phyloP scores from a whole-genome alignment of 768 basidiomycete species.

The Termitomyces sp. region DNA sequence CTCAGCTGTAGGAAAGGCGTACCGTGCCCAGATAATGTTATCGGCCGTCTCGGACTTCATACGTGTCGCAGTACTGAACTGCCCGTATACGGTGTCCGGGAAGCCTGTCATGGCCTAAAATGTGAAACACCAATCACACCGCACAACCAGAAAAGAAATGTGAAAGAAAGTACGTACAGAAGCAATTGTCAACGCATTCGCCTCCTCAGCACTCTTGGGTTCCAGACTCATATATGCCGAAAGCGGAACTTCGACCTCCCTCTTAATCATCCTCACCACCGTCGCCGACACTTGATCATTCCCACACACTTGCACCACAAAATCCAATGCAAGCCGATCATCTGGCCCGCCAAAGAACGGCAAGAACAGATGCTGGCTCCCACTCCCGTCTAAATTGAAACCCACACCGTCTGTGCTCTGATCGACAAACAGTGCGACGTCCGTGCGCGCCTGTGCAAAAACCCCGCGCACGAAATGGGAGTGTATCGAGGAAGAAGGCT shows the following conservation, averaged over 20 bases:
- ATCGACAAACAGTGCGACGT: constrained; percentile 85
- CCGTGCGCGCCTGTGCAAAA: constrained; percentile 62
- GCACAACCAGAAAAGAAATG: not conserved
- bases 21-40: constrained; percentile 66
- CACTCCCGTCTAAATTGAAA: constrained; percentile 15
- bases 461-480: constrained; percentile 82
- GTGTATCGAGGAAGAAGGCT: constrained; percentile 51
- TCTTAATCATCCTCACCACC: constrained; percentile 59
- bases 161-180: constrained; percentile 33
- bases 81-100: constrained; percentile 69
- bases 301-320: constrained; percentile 79
- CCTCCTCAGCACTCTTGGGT: constrained; percentile 24
- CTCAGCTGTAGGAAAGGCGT: constrained; percentile 27
- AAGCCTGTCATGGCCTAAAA: constrained; percentile 33
- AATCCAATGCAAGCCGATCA: constrained; percentile 79
- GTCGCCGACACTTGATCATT: constrained; percentile 67
- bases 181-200: constrained; percentile 36
- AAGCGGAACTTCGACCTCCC: constrained; percentile 23
- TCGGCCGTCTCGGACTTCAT: constrained; percentile 85
- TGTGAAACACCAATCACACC: not conserved
- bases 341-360: constrained; percentile 96
- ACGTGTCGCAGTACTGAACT: constrained; percentile 53
- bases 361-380: constrained; percentile 64
- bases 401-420: constrained; percentile 29
- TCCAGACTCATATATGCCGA: constrained; percentile 17